phyloP scores from a whole-genome alignment of 1,284 basidiomycete genomes.

The Moniliophthora roreri region DNA sequence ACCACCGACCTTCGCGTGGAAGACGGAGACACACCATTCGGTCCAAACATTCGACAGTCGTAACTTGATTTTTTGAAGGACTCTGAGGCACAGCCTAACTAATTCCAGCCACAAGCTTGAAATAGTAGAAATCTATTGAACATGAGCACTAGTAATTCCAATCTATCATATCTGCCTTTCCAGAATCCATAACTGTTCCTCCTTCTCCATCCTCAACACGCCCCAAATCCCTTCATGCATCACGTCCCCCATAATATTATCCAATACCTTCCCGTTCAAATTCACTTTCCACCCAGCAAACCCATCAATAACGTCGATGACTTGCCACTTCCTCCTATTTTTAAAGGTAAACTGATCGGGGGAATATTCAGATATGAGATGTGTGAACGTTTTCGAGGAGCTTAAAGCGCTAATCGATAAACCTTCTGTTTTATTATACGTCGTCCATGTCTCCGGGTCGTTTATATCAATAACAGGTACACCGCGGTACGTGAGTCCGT shows the following conservation, averaged over 20 bases:
- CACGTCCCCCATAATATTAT: slow-evolving; percentile 16
- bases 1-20: too few species aligned
- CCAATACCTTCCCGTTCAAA: slow-evolving; percentile 20
- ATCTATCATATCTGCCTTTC: slow-evolving; percentile 24
- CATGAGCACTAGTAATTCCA: too few species aligned
- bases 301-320: slow-evolving; percentile 41
- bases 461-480: slow-evolving; percentile 11
- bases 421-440: slow-evolving; percentile 79
- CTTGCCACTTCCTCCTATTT: slow-evolving; percentile 34
- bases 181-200: slow-evolving; percentile 54
- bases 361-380: slow-evolving; percentile 53
- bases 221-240: neutral
- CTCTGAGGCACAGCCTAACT: too few species aligned
- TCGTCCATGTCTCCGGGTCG: slow-evolving; percentile 48
- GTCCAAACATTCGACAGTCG: too few species aligned
- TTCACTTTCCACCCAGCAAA: slow-evolving; percentile 51
- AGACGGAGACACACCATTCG: too few species aligned
- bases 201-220: slow-evolving; percentile 42
- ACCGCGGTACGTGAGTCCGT: slow-evolving; percentile 15
- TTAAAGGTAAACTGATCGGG: slow-evolving; percentile 16
- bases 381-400: slow-evolving; percentile 46
- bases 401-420: slow-evolving; percentile 45
- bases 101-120: too few species aligned
- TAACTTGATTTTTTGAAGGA: too few species aligned
- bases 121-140: too few species aligned